Base-by-base conservation (phyloP, 2,329 filamentous ascomycete species). In the Fusarium tanahbumbuense region DNA sequence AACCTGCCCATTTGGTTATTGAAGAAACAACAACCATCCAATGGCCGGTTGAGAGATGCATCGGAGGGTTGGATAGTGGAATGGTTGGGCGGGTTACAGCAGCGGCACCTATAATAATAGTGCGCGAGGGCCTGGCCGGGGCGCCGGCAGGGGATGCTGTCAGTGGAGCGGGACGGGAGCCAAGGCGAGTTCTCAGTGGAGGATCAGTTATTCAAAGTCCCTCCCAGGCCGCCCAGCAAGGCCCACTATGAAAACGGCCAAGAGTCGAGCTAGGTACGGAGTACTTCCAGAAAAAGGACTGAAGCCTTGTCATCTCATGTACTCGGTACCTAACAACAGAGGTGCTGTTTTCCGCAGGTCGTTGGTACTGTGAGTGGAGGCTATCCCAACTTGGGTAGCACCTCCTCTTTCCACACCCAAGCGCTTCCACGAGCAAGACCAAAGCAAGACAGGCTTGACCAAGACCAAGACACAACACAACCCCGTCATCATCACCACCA, bases 121-220 rank as follows among this genome's bases (percentile, higher is more conserved):
- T 56, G 52, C 64, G 44, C 40, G 64, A 68, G 42, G 44, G 63
- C 52, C 45, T 56, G 52, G 60, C 60, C 22, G 23, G 60, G 50
- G 37, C 27, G 27, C 45, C 45, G 42, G 50, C 59, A 62, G 56
- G 67, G 62, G 64, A 42, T 68, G 59, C 68, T 70, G 68, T 71
- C 63, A 70, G 67, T 70, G 67, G 67, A 70, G 64, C 64, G 64
- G 66, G 66, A 68, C 60, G 66, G 66, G 46, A 68, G 67, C 22
- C 63, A 64, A 64, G 58, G 23, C 58, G 55, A 47, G 18, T 47
- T 65, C 55, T 71, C 64, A 71, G 64, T 70, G 68, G 68, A 68
- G 50, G 63, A 48, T 53, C 54, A 70, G 67, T 59, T 41, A 25
- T 54, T 60, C 63, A 48, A 52, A 67, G 67, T 64, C 54, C 63